Percentiles rank a stretch among this genome's conserved stretches.
phyloP scores from a whole-genome alignment of 2,329 filamentous ascomycete genomes.

The Pseudocercospora fuligena region DNA sequence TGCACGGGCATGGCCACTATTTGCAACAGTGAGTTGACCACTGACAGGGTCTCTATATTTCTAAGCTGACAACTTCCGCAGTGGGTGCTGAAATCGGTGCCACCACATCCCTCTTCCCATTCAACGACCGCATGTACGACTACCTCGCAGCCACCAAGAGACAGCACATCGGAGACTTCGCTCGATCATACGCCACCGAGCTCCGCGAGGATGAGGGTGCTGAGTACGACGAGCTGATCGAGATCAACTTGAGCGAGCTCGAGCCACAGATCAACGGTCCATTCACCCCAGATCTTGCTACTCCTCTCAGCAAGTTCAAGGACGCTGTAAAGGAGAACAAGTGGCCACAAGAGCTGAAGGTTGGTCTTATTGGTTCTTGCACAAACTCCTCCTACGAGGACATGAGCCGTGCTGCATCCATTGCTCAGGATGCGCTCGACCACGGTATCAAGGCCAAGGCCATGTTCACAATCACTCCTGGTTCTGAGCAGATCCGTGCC shows the following conservation, averaged over 20 bases:
- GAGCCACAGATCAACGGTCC: constrained; percentile 99
- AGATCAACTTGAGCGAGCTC: constrained; percentile 92
- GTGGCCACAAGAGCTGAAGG: constrained; percentile 97
- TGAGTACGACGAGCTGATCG: constrained; percentile 94
- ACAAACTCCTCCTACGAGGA: constrained; percentile 90
- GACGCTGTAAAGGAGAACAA: constrained; percentile 90
- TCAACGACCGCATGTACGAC: constrained; percentile 97
- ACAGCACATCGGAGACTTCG: constrained; percentile 85
- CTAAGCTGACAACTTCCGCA: not conserved
- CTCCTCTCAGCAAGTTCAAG: constrained; percentile 96
- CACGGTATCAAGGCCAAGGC: constrained; percentile 94
- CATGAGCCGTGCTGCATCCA: constrained; percentile 91
- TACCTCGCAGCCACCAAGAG: constrained; percentile 93
- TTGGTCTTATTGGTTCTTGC: constrained; percentile 96
- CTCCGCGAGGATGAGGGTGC: constrained; percentile 86
- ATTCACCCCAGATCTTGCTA: constrained; percentile 97
- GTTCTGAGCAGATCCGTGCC: constrained; percentile 94
- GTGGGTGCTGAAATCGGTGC: constrained; percentile 72
- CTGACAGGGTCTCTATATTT: too few relatives aligned
- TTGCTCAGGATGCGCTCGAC: constrained; percentile 86
- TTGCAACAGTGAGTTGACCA: constrained; percentile 48
- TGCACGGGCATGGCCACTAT: constrained; percentile 90
- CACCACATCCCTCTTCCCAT: constrained; percentile 94
- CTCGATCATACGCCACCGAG: constrained; percentile 80
- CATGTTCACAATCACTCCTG: constrained; percentile 92